Base-by-base conservation (phyloP, 345 rosid species). In the Bruguiera parviflora region DNA sequence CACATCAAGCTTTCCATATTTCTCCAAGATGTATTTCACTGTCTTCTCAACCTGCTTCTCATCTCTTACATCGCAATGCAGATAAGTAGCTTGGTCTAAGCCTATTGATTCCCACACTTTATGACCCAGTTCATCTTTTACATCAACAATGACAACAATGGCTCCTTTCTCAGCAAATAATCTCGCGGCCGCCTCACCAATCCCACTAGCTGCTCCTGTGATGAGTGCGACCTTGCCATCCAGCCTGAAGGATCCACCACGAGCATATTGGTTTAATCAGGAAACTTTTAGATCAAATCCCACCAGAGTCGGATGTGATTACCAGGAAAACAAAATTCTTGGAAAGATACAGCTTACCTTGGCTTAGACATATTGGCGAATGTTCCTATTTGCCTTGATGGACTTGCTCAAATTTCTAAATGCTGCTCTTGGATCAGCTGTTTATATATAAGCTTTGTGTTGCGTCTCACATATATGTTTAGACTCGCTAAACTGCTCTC, bases 141-240 rank as follows among this genome's bases (percentile, higher is more conserved):
- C 76, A 64, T 94, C 98, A 4, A 83, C 92, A 0, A 73, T 79
- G 0, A 94, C 87, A 55, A 91, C 90, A 31, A 67, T 71, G 32
- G 96, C 96, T 0, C 98, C 98, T 15, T 89, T 75, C 27, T 88
- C 79, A 0, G 75, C 81, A 29, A 94, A 94, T 29, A 94, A 59
- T 67, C 81, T 77, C 37, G 72, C 94, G 24, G 97, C 81, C 60
- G 80, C 89, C 55, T 86, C 96, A 1, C 98, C 98, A 59, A 93
- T 94, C 43, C 98, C 98, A 29, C 98, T 91, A 6, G 97, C 97
- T 51, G 83, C 96, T 2, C 98, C 97, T 0, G 97, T 94, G 33
- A 94, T 82, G 37, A 94, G 77, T 19, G 89, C 96, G 39, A 94
- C 85, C 81, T 94, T 94, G 2, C 96, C 97, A 39, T 84, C 92